These are phyloP conservation scores for Skeletonema grethae DNA, from an alignment of 108 stramenopile genomes.

Conservation along the genomic window DNA sequence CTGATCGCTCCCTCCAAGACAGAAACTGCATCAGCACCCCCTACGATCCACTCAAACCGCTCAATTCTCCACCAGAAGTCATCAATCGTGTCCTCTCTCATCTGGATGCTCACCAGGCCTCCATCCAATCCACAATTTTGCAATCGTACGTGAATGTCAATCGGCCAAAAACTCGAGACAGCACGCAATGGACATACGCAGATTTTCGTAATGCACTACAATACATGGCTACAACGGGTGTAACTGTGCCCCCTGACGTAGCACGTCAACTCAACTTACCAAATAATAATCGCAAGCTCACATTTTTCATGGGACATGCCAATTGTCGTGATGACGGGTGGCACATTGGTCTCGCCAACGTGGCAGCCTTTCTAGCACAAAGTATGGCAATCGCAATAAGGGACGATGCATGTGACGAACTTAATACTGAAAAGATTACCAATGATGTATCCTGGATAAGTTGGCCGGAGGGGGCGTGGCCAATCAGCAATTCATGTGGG, in stretches of 20 bases:
- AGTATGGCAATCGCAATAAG: constrained; percentile 40
- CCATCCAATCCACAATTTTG: neutral
- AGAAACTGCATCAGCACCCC: neutral
- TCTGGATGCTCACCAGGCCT: neutral
- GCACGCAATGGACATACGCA: neutral
- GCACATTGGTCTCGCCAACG: constrained; percentile 32
- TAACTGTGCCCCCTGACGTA: neutral
- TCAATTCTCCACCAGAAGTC: constrained; percentile 1
- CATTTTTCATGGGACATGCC: neutral
- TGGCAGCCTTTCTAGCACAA: constrained; percentile 43
- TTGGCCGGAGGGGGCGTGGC: neutral
- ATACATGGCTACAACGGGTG: constrained; percentile 3
- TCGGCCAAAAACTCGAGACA: neutral
- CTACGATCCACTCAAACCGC: neutral
- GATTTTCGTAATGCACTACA: neutral
- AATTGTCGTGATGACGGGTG: neutral
- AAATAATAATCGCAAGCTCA: neutral
- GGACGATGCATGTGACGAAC: constrained; percentile 43
- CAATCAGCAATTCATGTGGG: constrained; percentile 17
- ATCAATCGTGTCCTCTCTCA: neutral
- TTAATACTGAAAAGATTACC: neutral
- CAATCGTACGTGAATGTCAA: neutral
- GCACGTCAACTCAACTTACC: neutral
- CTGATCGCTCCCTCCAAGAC: neutral
- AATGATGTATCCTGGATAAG: neutral